Conservation (phyloP, 805 yeast species). For the Nakazawaea pomicola region DNA sequence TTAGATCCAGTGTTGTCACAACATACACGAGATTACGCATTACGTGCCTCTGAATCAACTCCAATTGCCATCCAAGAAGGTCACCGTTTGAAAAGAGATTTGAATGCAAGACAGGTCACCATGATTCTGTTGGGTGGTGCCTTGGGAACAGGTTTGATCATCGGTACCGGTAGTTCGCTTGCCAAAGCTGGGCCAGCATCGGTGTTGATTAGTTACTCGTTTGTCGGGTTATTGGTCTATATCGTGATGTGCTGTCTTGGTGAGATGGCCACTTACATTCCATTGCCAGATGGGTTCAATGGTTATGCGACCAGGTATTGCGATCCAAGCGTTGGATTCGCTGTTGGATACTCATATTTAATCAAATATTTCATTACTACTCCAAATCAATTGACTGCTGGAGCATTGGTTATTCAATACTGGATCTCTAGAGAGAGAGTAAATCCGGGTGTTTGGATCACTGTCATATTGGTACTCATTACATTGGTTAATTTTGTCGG, state of each 20-base stretch:
- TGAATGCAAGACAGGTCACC: slow-evolving; percentile 46
- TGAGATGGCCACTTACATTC: slow-evolving; percentile 51
- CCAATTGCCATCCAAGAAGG: slow-evolving; percentile 38
- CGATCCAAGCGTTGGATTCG: slow-evolving; percentile 51
- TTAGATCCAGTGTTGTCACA: slow-evolving; percentile 9
- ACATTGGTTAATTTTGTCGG: slow-evolving; percentile 39
- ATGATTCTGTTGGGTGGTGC: slow-evolving; percentile 81
- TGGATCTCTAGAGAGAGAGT: slow-evolving; percentile 40
- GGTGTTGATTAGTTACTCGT: slow-evolving; percentile 55
- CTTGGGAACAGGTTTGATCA: slow-evolving; percentile 73
- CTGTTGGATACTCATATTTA: slow-evolving; percentile 50
- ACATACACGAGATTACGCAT: slow-evolving; percentile 41
- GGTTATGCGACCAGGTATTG: slow-evolving; percentile 50
- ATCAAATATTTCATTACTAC: slow-evolving; percentile 48
- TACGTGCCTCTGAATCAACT: slow-evolving; percentile 39
- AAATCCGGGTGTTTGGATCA: slow-evolving; percentile 51
- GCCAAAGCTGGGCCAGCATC: slow-evolving; percentile 66
- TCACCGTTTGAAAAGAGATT: slow-evolving; percentile 38
- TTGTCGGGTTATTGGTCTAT: slow-evolving; percentile 68
- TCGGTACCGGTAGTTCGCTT: slow-evolving; percentile 71
- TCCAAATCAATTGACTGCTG: slow-evolving; percentile 55
- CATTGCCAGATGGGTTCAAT: slow-evolving; percentile 51
- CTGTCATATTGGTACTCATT: slow-evolving; percentile 38
- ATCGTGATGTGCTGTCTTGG: slow-evolving; percentile 57
- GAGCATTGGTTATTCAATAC: slow-evolving; percentile 47